Base-by-base conservation (phyloP, 495 filamentous ascomycete species). In the Usnea hakonensis region DNA sequence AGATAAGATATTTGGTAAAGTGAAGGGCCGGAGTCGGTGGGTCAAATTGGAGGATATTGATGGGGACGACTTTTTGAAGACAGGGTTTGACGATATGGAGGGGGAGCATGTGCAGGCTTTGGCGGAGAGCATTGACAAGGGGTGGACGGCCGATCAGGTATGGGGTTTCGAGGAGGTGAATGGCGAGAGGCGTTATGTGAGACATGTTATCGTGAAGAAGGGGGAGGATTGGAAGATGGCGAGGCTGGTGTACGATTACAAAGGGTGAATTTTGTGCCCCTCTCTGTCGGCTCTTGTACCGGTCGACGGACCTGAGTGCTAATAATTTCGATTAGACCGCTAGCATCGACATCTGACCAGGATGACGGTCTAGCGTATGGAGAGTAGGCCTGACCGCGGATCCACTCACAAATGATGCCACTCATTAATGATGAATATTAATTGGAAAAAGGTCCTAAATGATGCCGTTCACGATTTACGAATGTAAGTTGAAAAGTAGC, bases 1-100 rank as follows among this genome's bases (percentile, higher is more conserved):
- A 32, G 93, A 97, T 75, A 82, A 85, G 75, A 80, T 96, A 60
- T 97, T 96, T 70, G 93, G 94, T 26, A 74, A 74, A 16, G 75
- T 95, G 46, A 72, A 74, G 26, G 91, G 88, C 30, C 76, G 81
- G 58, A 81, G 78, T 33, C 78, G 83, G n/a, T 85, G 81, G 66
- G 54, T 85, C 28, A 72, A 73, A 33, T 58, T 74, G 55, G 68
- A 68, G 2, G 73, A 75, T 35, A 40, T 72, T 46, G 72, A 73
- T 32, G 72, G 73, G 23, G 77, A 78, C 36, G 74, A 69, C 57
- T 82, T 80, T 67, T 64, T 81, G 66, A 71, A 69, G 38, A 77
- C 72, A 0, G 79, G 80, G 64, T 71, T 70, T 33, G 62, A 74
- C 21, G 69, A 71, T 64, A 26, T 58, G 13, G 77, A 81, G 67